phyloP scores from a whole-genome alignment of 495 filamentous ascomycete genomes.

The Thozetella sp. region DNA sequence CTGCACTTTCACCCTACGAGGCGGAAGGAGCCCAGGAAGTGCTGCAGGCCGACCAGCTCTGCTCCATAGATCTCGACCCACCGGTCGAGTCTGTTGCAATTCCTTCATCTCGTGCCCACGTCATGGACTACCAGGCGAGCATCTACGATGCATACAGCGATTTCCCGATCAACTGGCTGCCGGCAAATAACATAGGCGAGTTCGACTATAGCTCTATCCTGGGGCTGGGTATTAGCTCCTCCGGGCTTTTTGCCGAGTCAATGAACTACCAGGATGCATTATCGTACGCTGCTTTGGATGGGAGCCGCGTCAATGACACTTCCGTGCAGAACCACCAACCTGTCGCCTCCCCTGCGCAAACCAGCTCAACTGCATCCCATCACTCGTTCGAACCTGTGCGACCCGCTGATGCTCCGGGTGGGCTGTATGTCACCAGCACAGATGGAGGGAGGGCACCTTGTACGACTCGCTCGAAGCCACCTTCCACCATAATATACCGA shows the following conservation, averaged over 20 bases:
- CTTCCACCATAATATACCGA: background rate
- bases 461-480: background rate
- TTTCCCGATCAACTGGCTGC: slow-evolving; percentile 2
- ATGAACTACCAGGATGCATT: background rate
- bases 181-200: background rate
- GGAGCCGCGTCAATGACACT: background rate
- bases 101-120: background rate
- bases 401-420: background rate
- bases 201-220: background rate
- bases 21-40: background rate
- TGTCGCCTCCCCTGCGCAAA: background rate
- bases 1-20: background rate
- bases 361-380: background rate
- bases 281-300: background rate
- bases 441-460: background rate
- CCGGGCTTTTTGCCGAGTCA: background rate
- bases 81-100: background rate
- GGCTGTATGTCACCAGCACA: background rate
- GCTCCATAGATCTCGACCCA: background rate
- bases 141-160: background rate
- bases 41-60: background rate
- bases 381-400: background rate
- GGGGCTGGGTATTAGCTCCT: background rate
- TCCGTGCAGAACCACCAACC: background rate
- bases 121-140: background rate